phyloP scores from a whole-genome alignment of 2,329 filamentous ascomycete species.

The Exophiala phaeomuriformis region DNA sequence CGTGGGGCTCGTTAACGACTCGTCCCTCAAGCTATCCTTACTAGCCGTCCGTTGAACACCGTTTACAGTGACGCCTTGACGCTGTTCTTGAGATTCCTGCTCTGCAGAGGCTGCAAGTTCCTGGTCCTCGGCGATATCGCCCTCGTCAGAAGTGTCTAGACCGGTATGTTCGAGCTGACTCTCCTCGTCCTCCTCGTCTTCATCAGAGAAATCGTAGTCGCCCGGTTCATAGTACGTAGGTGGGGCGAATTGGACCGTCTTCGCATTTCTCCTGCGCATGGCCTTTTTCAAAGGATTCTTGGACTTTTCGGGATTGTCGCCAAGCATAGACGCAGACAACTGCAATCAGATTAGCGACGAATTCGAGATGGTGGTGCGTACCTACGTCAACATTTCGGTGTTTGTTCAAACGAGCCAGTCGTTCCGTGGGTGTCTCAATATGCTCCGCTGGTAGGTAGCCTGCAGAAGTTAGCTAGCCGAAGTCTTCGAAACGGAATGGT shows the following conservation, averaged over 20 bases:
- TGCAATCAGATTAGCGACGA: slow-evolving; percentile 31
- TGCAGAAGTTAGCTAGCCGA: slow-evolving; percentile 36
- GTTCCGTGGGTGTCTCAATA: slow-evolving; percentile 94
- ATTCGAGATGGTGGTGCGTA: slow-evolving; percentile 13
- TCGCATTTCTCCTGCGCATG: slow-evolving; percentile 72
- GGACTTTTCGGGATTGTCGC: slow-evolving; percentile 67
- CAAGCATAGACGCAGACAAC: slow-evolving; percentile 64
- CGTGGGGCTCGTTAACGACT: slow-evolving; percentile 28
- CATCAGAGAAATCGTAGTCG: slow-evolving; percentile 75
- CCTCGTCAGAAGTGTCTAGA: slow-evolving; percentile 39
- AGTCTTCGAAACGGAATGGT: neutral
- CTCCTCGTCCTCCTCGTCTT: slow-evolving; percentile 58
- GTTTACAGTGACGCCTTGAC: slow-evolving; percentile 31
- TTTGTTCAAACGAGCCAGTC: slow-evolving; percentile 88
- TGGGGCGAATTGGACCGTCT: slow-evolving; percentile 77
- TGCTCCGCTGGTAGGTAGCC: slow-evolving; percentile 95
- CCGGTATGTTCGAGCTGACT: slow-evolving; percentile 30
- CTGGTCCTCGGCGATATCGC: slow-evolving; percentile 39
- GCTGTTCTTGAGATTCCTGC: slow-evolving; percentile 37
- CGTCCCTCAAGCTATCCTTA: slow-evolving; percentile 24
- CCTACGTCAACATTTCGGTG: slow-evolving; percentile 95
- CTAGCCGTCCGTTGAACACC: slow-evolving; percentile 21
- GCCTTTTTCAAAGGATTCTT: slow-evolving; percentile 77
- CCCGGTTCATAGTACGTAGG: slow-evolving; percentile 85
- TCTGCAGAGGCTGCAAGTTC: slow-evolving; percentile 30